A percentile compares a stretch with the other conserved stretches of the same genome.
phyloP scores from a whole-genome alignment of 2,329 filamentous ascomycete genomes.

The Neonectria faginata region DNA sequence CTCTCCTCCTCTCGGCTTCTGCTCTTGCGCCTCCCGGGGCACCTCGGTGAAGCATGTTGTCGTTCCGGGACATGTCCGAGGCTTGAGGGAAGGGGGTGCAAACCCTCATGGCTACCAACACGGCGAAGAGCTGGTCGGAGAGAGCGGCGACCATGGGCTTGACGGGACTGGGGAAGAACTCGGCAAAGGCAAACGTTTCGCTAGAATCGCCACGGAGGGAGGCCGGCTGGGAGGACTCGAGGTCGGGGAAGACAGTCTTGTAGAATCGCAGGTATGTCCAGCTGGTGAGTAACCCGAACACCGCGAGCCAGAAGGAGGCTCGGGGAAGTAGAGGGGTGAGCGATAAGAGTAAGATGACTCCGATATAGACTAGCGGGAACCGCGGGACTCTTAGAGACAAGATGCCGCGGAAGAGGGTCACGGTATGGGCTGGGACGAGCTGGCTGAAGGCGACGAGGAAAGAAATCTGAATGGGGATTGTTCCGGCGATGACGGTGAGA shows the following conservation, averaged over 20 bases:
- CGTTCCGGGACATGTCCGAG: constrained; percentile 81
- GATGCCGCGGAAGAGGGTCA: constrained; percentile 89
- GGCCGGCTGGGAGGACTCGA: constrained; percentile 70
- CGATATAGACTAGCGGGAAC: constrained; percentile 78
- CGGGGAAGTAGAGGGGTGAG: constrained; percentile 70
- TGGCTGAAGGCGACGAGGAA: constrained; percentile 99
- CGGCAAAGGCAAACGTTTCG: constrained; percentile 95
- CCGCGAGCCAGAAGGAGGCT: constrained; percentile 81
- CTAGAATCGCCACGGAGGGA: constrained; percentile 88
- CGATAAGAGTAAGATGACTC: constrained; percentile 74
- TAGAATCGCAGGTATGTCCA: constrained; percentile 98
- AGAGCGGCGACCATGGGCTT: constrained; percentile 82
- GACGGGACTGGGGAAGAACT: constrained; percentile 89
- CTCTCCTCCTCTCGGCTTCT: constrained; percentile 90
- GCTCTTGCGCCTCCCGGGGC: constrained; percentile 80
- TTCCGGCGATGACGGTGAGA: constrained; percentile 85
- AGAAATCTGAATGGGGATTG: constrained; percentile 87
- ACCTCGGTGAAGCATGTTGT: constrained; percentile 64
- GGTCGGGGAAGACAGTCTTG: constrained; percentile 78
- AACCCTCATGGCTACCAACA: constrained; percentile 79
- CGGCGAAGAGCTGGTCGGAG: constrained; percentile 74
- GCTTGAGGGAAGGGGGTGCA: constrained; percentile 88
- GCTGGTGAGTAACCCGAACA: constrained; percentile 85
- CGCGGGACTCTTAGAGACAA: constrained; percentile 86
- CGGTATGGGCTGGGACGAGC: constrained; percentile 95